A percentile compares a stretch with the other conserved stretches of the same genome.
phyloP scores from a whole-genome alignment of 331 rosid genomes.

The Rhamnella rubrinervis region DNA sequence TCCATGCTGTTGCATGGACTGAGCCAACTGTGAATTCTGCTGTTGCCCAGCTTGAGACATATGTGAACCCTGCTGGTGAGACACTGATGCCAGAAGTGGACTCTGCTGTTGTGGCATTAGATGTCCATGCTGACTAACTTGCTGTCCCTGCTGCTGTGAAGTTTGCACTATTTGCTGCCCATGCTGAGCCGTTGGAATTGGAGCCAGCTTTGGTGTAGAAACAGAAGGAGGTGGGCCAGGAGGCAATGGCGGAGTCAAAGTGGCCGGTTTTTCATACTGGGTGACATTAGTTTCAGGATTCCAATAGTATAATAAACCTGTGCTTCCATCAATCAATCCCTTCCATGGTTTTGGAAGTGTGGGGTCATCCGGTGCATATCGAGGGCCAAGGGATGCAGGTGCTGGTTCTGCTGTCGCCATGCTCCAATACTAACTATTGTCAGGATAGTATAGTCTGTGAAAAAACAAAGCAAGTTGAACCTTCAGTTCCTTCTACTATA shows the following conservation, averaged over 20 bases:
- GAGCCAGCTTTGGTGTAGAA: constrained; percentile 58
- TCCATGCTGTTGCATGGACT: constrained; percentile 46
- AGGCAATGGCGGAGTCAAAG: constrained; percentile 50
- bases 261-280: constrained; percentile 79
- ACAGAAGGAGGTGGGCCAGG: constrained; percentile 39
- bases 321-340: constrained; percentile 91
- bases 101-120: constrained; percentile 45
- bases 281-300: constrained; percentile 92
- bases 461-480: not conserved
- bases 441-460: not conserved
- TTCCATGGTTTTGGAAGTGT: constrained; percentile 92
- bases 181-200: constrained; percentile 51
- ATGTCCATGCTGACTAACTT: constrained; percentile 59
- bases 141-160: constrained; percentile 56
- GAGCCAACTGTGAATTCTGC: constrained; percentile 40
- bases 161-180: constrained; percentile 56
- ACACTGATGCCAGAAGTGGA: constrained; percentile 31
- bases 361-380: constrained; percentile 96
- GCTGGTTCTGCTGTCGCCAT: constrained; percentile 81
- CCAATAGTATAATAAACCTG: constrained; percentile 84
- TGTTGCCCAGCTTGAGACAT: constrained; percentile 46
- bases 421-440: constrained; percentile 12
- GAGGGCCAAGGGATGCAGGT: constrained; percentile 61
- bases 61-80: constrained; percentile 59
- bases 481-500: not conserved